Base-by-base conservation (phyloP, 495 filamentous ascomycete genomes). In the Astrothelium macrocarpum region DNA sequence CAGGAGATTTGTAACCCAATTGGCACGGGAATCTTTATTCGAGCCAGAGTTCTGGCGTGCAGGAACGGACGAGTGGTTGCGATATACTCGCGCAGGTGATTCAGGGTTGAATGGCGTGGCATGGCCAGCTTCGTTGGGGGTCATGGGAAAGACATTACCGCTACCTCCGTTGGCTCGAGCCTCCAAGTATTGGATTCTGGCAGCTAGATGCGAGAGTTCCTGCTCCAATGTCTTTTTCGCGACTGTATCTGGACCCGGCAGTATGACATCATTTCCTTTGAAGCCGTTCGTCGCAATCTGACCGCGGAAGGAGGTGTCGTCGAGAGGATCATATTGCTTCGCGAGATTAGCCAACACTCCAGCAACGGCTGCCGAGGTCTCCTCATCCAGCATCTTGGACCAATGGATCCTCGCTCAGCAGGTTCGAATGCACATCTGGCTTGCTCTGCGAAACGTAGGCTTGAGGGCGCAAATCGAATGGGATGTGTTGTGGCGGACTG, bases 161-260 rank as follows among this genome's bases (percentile, higher is more conserved):
- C 75, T 72, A 63, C 71, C 76, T 53, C 70, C 68, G 43, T 70
- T 71, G 12, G 78, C 78, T 60, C 73, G 76, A 58, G 73, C 72
- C 64, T 81, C 79, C 39, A 81, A 71, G 53, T 72, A 71, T 43
- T 78, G 78, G 26, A 81, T 74, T 62, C 79, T 76, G 28, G 73
- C 65, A 18, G 76, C 76, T 26, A 81, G 67, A 12, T 75, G 75
- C 36, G 76, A 73, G 45, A 81, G 70, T 68, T 81, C 79, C 26
- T 67, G 70, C 65, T 81, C 79, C 25, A 80, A 64, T 26, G 70
- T 69, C 61, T 70, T 73, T 69, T 81, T 81, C 59, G 75, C 77
- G 32, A 71, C 68, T n/a, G 74, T 74, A 67, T 80, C 77, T 56
- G 77, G 67, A 16, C 79, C 79, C 20, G 79, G 77, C 25, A 81